Evolutionary conservation across 164 flowering plant species (phyloP).

Genomic region (Macadamia tetraphylla): DNA sequence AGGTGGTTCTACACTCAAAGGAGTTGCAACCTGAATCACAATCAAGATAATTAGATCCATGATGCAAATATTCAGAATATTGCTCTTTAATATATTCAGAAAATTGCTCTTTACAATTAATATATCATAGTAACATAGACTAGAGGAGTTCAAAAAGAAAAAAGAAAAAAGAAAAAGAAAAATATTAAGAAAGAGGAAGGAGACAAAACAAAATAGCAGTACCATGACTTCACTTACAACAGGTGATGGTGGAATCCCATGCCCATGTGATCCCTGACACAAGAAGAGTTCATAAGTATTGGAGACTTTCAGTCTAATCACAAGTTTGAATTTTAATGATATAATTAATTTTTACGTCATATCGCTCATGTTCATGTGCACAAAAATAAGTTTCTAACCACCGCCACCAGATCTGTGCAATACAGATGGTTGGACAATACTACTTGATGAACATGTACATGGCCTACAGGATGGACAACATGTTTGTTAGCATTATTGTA

Average conservation of each 20-base stretch:
- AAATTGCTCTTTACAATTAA: neutral
- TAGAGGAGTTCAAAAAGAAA: neutral
- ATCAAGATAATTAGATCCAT: constrained; percentile 2
- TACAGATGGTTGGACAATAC: neutral
- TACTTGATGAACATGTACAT: neutral
- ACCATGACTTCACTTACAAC: constrained; percentile 33
- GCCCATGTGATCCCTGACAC: constrained; percentile 47
- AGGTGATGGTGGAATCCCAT: constrained; percentile 36
- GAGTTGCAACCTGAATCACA: constrained; percentile 44
- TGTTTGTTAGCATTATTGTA: neutral
- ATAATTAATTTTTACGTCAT: neutral
- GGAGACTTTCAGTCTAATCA: neutral
- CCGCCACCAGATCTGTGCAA: neutral
- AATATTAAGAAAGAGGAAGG: too few relatives aligned
- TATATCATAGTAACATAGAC: neutral
- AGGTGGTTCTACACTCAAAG: constrained; percentile 51
- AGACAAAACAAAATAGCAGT: neutral
- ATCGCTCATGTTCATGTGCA: neutral
- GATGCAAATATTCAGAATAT: neutral
- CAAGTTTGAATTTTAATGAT: neutral
- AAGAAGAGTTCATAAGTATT: neutral
- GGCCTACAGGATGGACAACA: neutral
- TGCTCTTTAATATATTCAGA: neutral
- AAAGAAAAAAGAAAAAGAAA: neutral
- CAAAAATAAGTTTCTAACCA: neutral